Percentiles rank a stretch among this genome's conserved stretches.
phyloP scores from a whole-genome alignment of 306 rosid species.

The Vigna mungo region DNA sequence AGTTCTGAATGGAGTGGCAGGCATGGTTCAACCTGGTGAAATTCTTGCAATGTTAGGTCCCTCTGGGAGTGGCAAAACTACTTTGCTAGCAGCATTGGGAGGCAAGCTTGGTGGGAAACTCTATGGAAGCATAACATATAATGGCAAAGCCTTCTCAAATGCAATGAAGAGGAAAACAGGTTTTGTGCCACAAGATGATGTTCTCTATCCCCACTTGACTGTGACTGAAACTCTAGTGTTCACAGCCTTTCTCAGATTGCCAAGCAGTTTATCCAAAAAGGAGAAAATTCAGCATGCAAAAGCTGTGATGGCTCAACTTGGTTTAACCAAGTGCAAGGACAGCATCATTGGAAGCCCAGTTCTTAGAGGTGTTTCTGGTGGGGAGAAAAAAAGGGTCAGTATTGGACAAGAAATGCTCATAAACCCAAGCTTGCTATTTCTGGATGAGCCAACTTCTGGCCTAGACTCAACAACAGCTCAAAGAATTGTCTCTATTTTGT shows the following conservation, averaged over 20 bases:
- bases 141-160: slow-evolving; percentile 49
- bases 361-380: slow-evolving; percentile 64
- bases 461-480: slow-evolving; percentile 69
- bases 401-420: slow-evolving; percentile 72
- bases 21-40: slow-evolving; percentile 62
- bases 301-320: slow-evolving; percentile 54
- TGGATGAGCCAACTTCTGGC: slow-evolving; percentile 77
- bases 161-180: slow-evolving; percentile 53
- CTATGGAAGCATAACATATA: slow-evolving; percentile 40
- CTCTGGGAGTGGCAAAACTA: slow-evolving; percentile 79
- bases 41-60: slow-evolving; percentile 77
- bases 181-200: slow-evolving; percentile 70
- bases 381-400: slow-evolving; percentile 76
- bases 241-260: slow-evolving; percentile 67
- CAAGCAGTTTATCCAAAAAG: slow-evolving; percentile 43
- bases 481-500: slow-evolving; percentile 56
- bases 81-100: slow-evolving; percentile 62
- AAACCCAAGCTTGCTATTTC: slow-evolving; percentile 64
- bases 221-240: slow-evolving; percentile 64
- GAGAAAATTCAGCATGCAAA: slow-evolving; percentile 51
- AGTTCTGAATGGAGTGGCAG: slow-evolving; percentile 58
- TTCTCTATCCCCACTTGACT: slow-evolving; percentile 57
- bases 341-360: slow-evolving; percentile 48
- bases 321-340: slow-evolving; percentile 58
- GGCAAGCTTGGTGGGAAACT: slow-evolving; percentile 54